These are phyloP conservation scores for Ashbya aceris DNA, from an alignment of 1,139 yeast genomes.

Conservation along the genomic window DNA sequence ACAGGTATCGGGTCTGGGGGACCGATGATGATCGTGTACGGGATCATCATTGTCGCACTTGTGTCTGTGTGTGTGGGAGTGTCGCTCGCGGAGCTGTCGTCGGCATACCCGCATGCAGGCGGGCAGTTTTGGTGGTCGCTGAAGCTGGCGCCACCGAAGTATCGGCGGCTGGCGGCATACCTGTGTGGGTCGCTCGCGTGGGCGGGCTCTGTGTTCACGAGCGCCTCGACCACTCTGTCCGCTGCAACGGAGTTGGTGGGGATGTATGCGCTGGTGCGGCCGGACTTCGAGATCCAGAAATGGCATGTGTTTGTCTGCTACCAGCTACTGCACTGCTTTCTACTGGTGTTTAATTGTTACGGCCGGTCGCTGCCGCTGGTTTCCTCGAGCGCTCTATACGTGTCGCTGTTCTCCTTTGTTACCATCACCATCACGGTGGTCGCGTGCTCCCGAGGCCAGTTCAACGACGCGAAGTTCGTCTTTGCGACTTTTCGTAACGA, in stretches of 20 bases:
- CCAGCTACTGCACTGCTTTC: constrained; percentile 35
- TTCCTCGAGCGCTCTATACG: constrained; percentile 45
- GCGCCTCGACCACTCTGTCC: constrained; percentile 50
- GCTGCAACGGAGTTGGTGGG: constrained; percentile 47
- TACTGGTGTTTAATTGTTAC: constrained; percentile 47
- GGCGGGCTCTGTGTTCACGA: constrained; percentile 51
- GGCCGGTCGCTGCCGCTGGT: constrained; percentile 48
- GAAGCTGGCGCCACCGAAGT: constrained; percentile 42
- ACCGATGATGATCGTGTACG: constrained; percentile 57
- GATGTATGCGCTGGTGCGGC: constrained; percentile 44
- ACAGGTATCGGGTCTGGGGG: constrained; percentile 47
- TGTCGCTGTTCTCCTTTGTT: constrained; percentile 44
- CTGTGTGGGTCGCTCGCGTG: constrained; percentile 51
- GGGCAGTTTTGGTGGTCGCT: constrained; percentile 62
- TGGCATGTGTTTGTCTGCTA: constrained; percentile 56
- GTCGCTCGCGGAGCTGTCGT: constrained; percentile 44
- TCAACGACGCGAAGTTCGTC: constrained; percentile 49
- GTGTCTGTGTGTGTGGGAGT: constrained; percentile 44
- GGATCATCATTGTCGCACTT: constrained; percentile 52
- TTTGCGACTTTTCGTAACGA: constrained; percentile 51
- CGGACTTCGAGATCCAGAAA: constrained; percentile 37
- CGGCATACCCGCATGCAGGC: constrained; percentile 57
- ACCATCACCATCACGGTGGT: constrained; percentile 49
- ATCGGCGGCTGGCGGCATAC: constrained; percentile 45
- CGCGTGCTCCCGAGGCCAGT: constrained; percentile 46